Percentiles rank a stretch among this genome's conserved stretches.
Evolutionary conservation across 768 basidiomycete genomes (phyloP).

Genomic region (Tylopilus intermedius): DNA sequence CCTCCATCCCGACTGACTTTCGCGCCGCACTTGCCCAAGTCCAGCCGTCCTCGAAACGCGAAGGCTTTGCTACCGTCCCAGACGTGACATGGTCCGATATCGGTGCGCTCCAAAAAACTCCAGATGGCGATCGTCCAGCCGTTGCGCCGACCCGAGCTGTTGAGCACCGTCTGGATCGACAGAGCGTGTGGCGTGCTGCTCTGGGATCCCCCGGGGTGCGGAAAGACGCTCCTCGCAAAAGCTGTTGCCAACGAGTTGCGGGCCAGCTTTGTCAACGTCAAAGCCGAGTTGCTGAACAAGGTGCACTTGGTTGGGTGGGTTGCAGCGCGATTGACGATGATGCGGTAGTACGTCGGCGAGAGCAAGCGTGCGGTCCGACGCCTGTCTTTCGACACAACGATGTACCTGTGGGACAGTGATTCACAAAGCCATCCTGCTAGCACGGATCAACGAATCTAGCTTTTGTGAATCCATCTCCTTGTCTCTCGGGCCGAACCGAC

Average conservation of each 20-base stretch:
- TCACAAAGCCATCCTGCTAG: too few relatives aligned
- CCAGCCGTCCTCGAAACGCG: conserved; percentile 94
- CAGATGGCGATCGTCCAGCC: conserved; percentile 98
- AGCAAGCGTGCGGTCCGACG: conserved; percentile 93
- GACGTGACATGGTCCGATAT: conserved; percentile 94
- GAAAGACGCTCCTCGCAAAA: conserved; percentile 96
- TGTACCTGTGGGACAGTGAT: too few relatives aligned
- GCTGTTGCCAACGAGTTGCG: conserved; percentile 94
- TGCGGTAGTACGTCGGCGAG: conserved; percentile 88
- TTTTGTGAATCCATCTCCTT: too few relatives aligned
- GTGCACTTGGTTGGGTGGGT: conserved; percentile 49
- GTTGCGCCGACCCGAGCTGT: conserved; percentile 83
- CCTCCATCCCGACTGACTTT: conserved; percentile 30
- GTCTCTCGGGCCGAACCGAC: too few relatives aligned
- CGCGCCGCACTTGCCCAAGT: conserved; percentile 61
- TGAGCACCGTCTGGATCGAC: conserved; percentile 82
- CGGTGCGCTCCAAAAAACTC: conserved; percentile 91
- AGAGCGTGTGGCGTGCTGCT: conserved; percentile 89
- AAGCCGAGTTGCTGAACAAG: conserved; percentile 96
- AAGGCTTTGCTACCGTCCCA: conserved; percentile 96
- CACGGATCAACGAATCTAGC: too few relatives aligned
- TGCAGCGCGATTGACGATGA: neutral
- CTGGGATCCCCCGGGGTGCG: conserved; percentile 99
- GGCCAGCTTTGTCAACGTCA: conserved; percentile 97
- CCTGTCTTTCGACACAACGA: too few relatives aligned